A percentile compares a stretch with the other conserved stretches of the same genome.
Conservation (phyloP, 176 grass and related monocot species). For the Oryza glumipatula region DNA sequence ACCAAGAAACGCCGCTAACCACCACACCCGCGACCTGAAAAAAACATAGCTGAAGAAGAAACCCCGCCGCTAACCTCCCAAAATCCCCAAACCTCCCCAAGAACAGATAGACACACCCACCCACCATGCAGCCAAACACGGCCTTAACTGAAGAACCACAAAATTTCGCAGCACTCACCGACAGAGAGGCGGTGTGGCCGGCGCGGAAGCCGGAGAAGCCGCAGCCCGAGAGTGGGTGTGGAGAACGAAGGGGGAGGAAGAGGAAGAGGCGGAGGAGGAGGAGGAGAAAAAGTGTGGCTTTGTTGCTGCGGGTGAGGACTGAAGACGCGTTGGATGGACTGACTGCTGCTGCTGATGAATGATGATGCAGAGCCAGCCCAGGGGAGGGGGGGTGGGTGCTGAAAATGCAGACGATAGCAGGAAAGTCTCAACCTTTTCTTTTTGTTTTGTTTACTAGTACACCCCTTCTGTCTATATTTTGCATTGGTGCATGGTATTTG, state of each 20-base stretch:
- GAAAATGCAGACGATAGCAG: slow-evolving; percentile 5
- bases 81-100: not conserved
- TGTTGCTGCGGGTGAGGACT: slow-evolving; percentile 38
- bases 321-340: slow-evolving; percentile 55
- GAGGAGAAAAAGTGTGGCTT: slow-evolving; percentile 31
- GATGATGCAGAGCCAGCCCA: not conserved
- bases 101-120: not conserved
- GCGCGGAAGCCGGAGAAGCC: not conserved
- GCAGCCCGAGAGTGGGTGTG: not conserved
- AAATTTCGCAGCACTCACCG: slow-evolving; percentile 31
- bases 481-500: not conserved
- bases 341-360: slow-evolving; percentile 9
- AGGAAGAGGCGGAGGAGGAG: not conserved
- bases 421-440: not conserved
- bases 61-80: not conserved
- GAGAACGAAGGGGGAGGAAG: not conserved
- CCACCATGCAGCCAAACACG: no score
- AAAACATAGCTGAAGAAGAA: not conserved
- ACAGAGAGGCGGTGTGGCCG: not conserved
- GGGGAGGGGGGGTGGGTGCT: not conserved
- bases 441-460: slow-evolving; percentile 3
- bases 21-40: not conserved
- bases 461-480: slow-evolving; percentile 24
- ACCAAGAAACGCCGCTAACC: slow-evolving; percentile 10
- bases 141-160: not conserved